Percentiles rank a stretch among this genome's conserved stretches.
These are phyloP conservation scores for Diaporthe sp. DNA, from an alignment of 2,329 filamentous ascomycete genomes.

Conservation along the genomic window DNA sequence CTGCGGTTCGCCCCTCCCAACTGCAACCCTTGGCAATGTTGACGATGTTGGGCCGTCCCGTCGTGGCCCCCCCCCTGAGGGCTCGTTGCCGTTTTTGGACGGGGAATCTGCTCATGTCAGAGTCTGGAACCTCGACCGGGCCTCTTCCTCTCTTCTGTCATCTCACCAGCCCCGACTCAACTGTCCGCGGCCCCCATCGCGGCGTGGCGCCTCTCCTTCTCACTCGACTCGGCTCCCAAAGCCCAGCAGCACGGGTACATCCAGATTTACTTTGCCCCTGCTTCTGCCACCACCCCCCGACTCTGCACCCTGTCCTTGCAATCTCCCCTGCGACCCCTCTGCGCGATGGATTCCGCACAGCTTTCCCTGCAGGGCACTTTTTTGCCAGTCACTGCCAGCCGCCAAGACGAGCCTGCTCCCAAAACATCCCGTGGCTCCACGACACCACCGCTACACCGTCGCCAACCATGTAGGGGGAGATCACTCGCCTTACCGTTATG, in stretches of 20 bases:
- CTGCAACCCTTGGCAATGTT: slow-evolving; percentile 10
- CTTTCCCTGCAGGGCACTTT: slow-evolving; percentile 27
- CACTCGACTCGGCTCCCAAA: slow-evolving; percentile 1
- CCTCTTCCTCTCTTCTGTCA: slow-evolving; percentile 16
- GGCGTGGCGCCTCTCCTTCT: slow-evolving; percentile 23
- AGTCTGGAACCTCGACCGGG: slow-evolving; percentile 33
- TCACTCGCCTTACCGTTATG: slow-evolving; percentile 25
- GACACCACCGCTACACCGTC: slow-evolving; percentile 4
- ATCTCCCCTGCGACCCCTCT: slow-evolving; percentile 25
- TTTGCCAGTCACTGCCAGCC: slow-evolving; percentile 2
- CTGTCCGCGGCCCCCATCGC: slow-evolving; percentile 33
- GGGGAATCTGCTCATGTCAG: slow-evolving; percentile 21
- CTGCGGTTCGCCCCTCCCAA: slow-evolving; percentile 24
- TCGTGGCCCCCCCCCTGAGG: slow-evolving; percentile 3
- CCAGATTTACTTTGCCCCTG: slow-evolving; percentile 24
- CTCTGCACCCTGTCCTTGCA: slow-evolving; percentile 32
- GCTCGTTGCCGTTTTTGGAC: background rate
- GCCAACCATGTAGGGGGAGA: slow-evolving; percentile 12
- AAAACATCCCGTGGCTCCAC: slow-evolving; percentile 23
- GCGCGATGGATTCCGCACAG: slow-evolving; percentile 33
- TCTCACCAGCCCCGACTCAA: background rate
- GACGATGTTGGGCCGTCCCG: slow-evolving; percentile 29
- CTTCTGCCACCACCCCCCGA: slow-evolving; percentile 11
- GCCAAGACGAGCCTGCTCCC: slow-evolving; percentile 29
- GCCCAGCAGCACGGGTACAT: slow-evolving; percentile 26